Conservation (phyloP, 2,329 filamentous ascomycete species). For the Reticulascus tulasneorum region DNA sequence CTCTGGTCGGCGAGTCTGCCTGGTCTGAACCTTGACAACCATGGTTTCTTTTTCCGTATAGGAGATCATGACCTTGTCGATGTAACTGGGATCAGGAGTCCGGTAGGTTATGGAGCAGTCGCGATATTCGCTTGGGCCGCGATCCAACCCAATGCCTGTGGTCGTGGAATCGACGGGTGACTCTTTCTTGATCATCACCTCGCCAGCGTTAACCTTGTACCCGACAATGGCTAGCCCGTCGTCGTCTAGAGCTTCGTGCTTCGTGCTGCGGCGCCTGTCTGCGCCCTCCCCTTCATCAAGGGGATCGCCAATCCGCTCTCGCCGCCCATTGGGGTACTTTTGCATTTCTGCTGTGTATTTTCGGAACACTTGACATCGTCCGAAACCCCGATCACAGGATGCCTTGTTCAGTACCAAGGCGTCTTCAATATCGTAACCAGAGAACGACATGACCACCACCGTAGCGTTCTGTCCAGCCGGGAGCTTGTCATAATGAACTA, state of each 20-base stretch:
- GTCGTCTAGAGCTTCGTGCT: slow-evolving; percentile 70
- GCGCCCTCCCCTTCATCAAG: slow-evolving; percentile 56
- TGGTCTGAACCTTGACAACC: slow-evolving; percentile 88
- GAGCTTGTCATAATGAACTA: slow-evolving; percentile 95
- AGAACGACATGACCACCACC: slow-evolving; percentile 98
- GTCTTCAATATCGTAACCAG: slow-evolving; percentile 98
- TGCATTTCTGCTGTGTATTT: slow-evolving; percentile 87
- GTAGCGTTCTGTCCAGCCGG: slow-evolving; percentile 96
- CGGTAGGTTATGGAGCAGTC: slow-evolving; percentile 74
- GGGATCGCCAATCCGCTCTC: slow-evolving; percentile 61
- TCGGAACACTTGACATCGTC: slow-evolving; percentile 95
- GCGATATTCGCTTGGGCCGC: slow-evolving; percentile 59
- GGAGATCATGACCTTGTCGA: slow-evolving; percentile 95
- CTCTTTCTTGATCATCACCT: slow-evolving; percentile 89
- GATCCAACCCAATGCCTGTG: slow-evolving; percentile 66
- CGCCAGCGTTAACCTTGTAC: slow-evolving; percentile 69
- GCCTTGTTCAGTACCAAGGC: slow-evolving; percentile 95
- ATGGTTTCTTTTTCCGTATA: slow-evolving; percentile 81
- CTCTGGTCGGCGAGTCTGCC: slow-evolving; percentile 93
- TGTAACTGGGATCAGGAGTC: slow-evolving; percentile 78
- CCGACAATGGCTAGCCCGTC: slow-evolving; percentile 90
- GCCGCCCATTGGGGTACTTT: slow-evolving; percentile 78
- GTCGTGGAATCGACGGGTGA: slow-evolving; percentile 74
- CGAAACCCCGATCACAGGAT: slow-evolving; percentile 90
- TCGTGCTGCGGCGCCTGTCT: slow-evolving; percentile 56